Percentiles rank a stretch among this genome's conserved stretches.
phyloP scores from a whole-genome alignment of 2,329 filamentous ascomycete species.

The Helicocarpus griseus region DNA sequence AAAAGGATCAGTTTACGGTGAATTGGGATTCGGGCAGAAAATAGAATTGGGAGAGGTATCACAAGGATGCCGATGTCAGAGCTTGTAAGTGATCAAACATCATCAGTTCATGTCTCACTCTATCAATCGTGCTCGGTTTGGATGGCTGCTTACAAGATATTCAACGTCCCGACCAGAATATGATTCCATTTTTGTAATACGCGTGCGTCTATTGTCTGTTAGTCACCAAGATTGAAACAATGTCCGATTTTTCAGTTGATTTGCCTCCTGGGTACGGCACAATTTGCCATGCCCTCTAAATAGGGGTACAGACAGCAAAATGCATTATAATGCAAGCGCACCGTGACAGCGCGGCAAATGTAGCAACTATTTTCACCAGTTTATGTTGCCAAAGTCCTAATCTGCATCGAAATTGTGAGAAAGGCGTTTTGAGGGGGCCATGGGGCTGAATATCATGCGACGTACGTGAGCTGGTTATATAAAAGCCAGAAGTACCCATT shows the following conservation, averaged over 20 bases:
- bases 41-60: conserved; percentile 14
- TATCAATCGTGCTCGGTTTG: no score
- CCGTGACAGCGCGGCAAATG: conserved; percentile 19
- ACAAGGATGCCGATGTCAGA: conserved; percentile 14
- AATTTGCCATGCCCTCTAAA: conserved; percentile 13
- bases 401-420: conserved; percentile 5
- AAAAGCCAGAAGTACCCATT: conserved; percentile 24
- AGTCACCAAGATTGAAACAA: not conserved
- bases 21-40: conserved; percentile 10
- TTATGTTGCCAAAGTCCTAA: conserved; percentile 19
- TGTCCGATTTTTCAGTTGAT: not conserved
- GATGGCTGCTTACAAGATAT: conserved; percentile 10
- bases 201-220: conserved; percentile 9
- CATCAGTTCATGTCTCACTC: no score
- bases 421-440: not conserved
- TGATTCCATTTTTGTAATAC: conserved; percentile 13
- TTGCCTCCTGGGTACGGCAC: conserved; percentile 9
- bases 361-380: conserved; percentile 15
- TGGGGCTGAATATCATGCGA: not conserved
- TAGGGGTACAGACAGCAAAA: conserved; percentile 10
- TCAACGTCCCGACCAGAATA: conserved; percentile 13
- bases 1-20: conserved; percentile 13
- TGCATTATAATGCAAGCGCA: conserved; percentile 17
- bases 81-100: no score
- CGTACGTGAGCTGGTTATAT: conserved; percentile 22